Evolutionary conservation across 2,329 filamentous ascomycete species (phyloP).

Genomic region (Ambrosiella xylebori): DNA sequence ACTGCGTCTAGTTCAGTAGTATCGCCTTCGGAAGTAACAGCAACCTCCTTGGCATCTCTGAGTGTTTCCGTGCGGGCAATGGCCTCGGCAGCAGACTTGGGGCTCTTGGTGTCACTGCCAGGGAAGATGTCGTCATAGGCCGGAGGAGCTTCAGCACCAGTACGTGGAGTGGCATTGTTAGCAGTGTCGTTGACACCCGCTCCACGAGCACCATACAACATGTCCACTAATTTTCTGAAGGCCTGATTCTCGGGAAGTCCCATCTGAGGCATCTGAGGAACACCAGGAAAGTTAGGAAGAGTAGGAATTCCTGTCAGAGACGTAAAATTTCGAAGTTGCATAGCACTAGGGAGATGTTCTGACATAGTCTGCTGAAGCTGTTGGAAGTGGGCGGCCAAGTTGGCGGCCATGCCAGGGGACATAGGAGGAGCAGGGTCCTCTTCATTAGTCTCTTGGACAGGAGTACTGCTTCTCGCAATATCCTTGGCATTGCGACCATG

Average conservation of each 20-base stretch:
- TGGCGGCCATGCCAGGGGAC: constrained; percentile 50
- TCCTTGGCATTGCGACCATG: not conserved
- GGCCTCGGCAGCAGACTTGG: constrained; percentile 38
- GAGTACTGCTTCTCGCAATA: constrained; percentile 4
- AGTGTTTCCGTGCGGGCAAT: constrained; percentile 21
- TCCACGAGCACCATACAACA: constrained; percentile 42
- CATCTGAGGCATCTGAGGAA: constrained; percentile 39
- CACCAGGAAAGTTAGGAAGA: constrained; percentile 29
- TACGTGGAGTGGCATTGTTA: not conserved
- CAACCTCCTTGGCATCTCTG: constrained; percentile 8
- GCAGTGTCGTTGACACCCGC: constrained; percentile 25
- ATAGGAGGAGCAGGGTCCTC: not conserved
- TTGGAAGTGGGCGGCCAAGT: constrained; percentile 55
- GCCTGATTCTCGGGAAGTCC: constrained; percentile 39
- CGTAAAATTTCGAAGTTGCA: constrained; percentile 41
- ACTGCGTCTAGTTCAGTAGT: constrained; percentile 26
- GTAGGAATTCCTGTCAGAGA: constrained; percentile 38
- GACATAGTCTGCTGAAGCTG: constrained; percentile 58
- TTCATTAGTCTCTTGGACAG: constrained; percentile 1
- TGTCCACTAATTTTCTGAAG: constrained; percentile 52
- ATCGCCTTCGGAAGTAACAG: constrained; percentile 27
- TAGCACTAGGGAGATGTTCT: constrained; percentile 25
- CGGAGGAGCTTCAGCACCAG: constrained; percentile 37
- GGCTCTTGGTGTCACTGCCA: constrained; percentile 23
- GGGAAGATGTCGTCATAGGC: constrained; percentile 70